These are phyloP conservation scores for Mycena leptocephala DNA, from an alignment of 768 basidiomycete genomes.

Conservation along the genomic window DNA sequence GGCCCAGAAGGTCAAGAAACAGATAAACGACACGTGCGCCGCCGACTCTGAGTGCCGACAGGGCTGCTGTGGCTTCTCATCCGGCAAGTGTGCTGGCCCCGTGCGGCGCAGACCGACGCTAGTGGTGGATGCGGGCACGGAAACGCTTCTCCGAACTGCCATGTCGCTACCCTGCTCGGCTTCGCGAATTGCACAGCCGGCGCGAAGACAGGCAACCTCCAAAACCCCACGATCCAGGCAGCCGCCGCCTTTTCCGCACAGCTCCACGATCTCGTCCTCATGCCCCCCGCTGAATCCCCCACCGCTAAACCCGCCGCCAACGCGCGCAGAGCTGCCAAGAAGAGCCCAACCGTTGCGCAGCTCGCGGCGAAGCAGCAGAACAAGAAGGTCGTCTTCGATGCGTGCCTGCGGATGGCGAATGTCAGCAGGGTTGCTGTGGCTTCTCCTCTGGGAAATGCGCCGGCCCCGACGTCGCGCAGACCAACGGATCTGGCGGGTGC, in stretches of 20 bases:
- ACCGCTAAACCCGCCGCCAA: conserved; percentile 14
- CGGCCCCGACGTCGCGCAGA: conserved; percentile 40
- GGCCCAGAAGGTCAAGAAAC: background rate
- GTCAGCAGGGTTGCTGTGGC: conserved; percentile 38
- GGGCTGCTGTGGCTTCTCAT: background rate
- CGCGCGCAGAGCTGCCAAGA: too few relatives aligned
- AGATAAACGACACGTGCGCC: background rate
- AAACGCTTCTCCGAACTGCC: background rate
- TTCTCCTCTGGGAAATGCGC: conserved; percentile 41
- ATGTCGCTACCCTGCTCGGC: background rate
- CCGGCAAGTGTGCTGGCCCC: background rate
- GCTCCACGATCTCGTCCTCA: background rate
- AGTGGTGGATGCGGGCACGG: background rate
- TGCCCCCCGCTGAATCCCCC: background rate
- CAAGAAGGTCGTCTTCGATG: background rate
- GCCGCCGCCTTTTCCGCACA: background rate
- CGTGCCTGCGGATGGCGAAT: background rate
- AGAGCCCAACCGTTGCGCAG: too few relatives aligned
- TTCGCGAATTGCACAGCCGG: background rate
- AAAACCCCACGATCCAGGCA: background rate
- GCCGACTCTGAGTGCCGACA: background rate
- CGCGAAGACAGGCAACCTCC: background rate
- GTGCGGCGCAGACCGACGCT: background rate
- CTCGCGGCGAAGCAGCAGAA: too few relatives aligned
- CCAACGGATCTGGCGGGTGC: conserved; percentile 39